A percentile compares a stretch with the other conserved stretches of the same genome.
Conservation (phyloP, 805 yeast genomes). For the Pichia kluyveri region DNA sequence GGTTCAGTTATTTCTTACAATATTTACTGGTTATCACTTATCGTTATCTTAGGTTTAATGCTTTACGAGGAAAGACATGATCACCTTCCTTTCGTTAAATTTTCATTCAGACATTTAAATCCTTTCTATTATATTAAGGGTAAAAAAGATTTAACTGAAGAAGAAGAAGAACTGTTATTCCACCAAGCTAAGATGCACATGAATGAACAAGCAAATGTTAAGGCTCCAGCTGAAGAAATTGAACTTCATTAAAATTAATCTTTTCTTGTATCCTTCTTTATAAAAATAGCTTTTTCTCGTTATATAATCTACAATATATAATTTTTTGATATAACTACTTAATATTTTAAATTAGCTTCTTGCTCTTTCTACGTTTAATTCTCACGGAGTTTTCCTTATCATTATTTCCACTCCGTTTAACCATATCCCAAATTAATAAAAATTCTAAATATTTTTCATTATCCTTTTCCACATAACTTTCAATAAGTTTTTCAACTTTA, state of each 20-base stretch:
- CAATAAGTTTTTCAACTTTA: not conserved
- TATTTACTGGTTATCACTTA: constrained; percentile 73
- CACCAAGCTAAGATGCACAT: constrained; percentile 26
- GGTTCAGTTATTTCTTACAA: constrained; percentile 89
- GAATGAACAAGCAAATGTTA: not conserved
- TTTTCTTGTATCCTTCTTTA: not conserved
- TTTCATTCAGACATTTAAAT: constrained; percentile 44
- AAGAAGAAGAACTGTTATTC: constrained; percentile 47
- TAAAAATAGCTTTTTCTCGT: not conserved
- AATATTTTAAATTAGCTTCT: no score
- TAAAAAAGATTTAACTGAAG: constrained; percentile 50
- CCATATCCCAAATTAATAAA: constrained; percentile 1
- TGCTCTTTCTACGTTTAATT: no score
- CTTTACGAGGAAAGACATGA: constrained; percentile 78
- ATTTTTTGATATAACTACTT: not conserved
- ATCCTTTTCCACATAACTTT: constrained; percentile 4
- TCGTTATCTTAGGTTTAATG: constrained; percentile 49
- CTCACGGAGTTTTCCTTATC: not conserved
- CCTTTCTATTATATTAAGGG: constrained; percentile 68
- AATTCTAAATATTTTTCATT: constrained; percentile 3
- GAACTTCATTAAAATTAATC: not conserved
- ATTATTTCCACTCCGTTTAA: not conserved
- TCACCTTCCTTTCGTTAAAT: constrained; percentile 57
- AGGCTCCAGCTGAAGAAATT: not conserved
- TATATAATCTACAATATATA: not conserved